These are phyloP conservation scores for Oryza glaberrima DNA, from an alignment of 176 grass and related monocot genomes.

Conservation along the genomic window DNA sequence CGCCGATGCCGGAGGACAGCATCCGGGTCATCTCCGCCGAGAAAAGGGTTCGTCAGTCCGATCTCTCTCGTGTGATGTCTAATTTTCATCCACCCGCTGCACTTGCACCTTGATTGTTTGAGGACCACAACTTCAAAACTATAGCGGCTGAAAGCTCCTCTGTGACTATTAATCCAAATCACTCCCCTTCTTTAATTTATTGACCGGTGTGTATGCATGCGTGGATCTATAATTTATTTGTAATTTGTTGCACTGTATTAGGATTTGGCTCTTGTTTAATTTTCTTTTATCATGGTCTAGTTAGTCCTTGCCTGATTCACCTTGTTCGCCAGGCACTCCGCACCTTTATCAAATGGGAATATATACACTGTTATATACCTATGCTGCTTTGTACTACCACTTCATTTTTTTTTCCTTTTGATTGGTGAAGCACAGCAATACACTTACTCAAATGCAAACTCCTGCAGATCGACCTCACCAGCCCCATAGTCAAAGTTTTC, in stretches of 20 bases:
- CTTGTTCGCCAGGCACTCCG: background rate
- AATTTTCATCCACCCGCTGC: background rate
- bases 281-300: background rate
- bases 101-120: background rate
- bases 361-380: background rate
- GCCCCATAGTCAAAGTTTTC: constrained; percentile 67
- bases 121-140: background rate
- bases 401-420: background rate
- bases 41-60: constrained; percentile 37
- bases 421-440: background rate
- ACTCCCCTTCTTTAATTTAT: background rate
- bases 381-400: background rate
- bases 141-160: background rate
- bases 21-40: constrained; percentile 59
- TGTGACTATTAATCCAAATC: background rate
- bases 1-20: constrained; percentile 28
- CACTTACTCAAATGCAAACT: background rate
- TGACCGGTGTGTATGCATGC: background rate
- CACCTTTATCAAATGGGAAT: background rate
- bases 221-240: background rate
- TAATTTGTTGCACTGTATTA: background rate
- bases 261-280: background rate
- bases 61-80: background rate
- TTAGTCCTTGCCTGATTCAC: background rate
- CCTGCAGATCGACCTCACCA: constrained; percentile 89